These are phyloP conservation scores for Lactarius hatsudake DNA, from an alignment of 768 basidiomycete genomes.

Conservation along the genomic window DNA sequence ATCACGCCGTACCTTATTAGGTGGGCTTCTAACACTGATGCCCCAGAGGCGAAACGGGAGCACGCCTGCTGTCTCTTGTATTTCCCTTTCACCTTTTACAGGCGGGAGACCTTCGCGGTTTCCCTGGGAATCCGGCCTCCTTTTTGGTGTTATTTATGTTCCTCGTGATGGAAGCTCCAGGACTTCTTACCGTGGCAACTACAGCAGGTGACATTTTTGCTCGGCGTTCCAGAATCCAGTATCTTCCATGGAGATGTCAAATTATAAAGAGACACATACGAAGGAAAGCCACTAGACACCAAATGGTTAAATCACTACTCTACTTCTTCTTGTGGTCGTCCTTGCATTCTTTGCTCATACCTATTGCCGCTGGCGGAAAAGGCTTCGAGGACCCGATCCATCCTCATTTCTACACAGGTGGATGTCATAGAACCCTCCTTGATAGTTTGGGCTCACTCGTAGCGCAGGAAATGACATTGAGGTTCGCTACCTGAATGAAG, in stretches of 20 bases:
- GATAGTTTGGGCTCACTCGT: not conserved
- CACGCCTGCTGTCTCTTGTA: too few species aligned
- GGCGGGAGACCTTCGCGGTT: too few species aligned
- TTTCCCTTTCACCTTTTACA: too few species aligned
- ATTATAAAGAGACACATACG: not conserved
- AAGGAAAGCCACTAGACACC: not conserved
- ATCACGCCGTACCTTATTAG: too few species aligned
- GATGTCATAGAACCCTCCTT: not conserved
- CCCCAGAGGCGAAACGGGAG: too few species aligned
- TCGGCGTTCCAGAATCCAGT: too few species aligned
- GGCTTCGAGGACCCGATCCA: not conserved
- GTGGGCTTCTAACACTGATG: too few species aligned
- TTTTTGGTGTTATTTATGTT: too few species aligned
- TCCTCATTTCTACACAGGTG: not conserved
- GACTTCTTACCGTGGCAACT: too few species aligned
- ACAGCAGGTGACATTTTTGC: too few species aligned
- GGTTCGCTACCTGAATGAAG: conserved; percentile 9
- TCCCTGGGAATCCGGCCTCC: too few species aligned
- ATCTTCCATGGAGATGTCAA: not conserved
- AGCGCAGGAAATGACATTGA: not conserved
- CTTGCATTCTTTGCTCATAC: not conserved
- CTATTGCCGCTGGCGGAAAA: not conserved
- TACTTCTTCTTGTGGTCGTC: not conserved
- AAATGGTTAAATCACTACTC: not conserved
- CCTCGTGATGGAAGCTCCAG: too few species aligned